Base-by-base conservation (phyloP, 495 filamentous ascomycete species). In the Trichoderma reesei region DNA sequence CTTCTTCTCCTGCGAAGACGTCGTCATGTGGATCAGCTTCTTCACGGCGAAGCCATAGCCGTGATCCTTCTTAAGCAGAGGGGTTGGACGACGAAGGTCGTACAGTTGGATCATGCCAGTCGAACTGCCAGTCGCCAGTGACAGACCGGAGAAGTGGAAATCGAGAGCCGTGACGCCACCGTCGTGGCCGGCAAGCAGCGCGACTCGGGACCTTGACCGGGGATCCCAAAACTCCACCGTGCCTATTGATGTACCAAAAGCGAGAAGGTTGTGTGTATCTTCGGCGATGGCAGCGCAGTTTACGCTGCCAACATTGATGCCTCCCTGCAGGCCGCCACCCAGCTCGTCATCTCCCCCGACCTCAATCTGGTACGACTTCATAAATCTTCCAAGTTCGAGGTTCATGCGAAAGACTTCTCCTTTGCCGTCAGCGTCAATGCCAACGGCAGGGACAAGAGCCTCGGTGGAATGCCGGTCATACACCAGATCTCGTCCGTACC, bases 161-260 rank as follows among this genome's bases (percentile, higher is more conserved):
- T 95, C 85, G 37, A 98, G 75, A 0, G 93, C 88, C 0, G 95
- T 97, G 48, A 97, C 86, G 68, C 91, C 90, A 34, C 87, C 80
- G 59, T 88, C 83, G 20, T 82, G 79, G 0, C 74, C 72, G 9
- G 85, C 78, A 5, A 99, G 78, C 26, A 91, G 78, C 31, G 90
- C 91, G n/a, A 94, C 86, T 36, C 91, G 82, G 64, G 85, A 86
- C 70, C 90, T 88, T 63, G 86, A 88, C 66, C 95, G 81, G 3
- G 92, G 82, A 72, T 99, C 95, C 89, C 90, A 99, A 67, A 98
- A 91, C 67, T 98, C 95, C 38, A 98, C 92, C 6, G 91, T 95
- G n/a, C 95, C 93, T 44, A 90, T 76, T 3, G 90, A 89, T n/a
- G 95, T 98, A 39, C 95, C 95, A 69, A 99, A 98, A 1, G 95